A percentile compares a stretch with the other conserved stretches of the same genome.
phyloP scores from a whole-genome alignment of 257 asterid genomes.

The Orobanche coerulescens region DNA sequence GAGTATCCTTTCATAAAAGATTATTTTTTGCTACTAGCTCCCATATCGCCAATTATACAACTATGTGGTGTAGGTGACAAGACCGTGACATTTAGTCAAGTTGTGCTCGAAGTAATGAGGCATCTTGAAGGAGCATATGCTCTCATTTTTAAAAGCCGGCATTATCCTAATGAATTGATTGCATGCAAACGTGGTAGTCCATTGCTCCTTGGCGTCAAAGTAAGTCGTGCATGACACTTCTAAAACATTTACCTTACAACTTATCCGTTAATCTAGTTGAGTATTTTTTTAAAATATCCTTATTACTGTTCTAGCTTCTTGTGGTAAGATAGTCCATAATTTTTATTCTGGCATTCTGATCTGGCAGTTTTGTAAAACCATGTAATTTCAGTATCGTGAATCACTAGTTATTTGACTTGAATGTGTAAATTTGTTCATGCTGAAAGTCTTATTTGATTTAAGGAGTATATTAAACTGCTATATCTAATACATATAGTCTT shows the following conservation, averaged over 20 bases:
- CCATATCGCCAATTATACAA: conserved; percentile 12
- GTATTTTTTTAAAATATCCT: conserved; percentile 10
- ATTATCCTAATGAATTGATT: conserved; percentile 89
- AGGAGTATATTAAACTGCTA: too few relatives aligned
- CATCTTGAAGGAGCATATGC: conserved; percentile 99
- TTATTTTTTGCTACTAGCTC: neutral
- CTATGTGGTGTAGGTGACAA: conserved; percentile 52
- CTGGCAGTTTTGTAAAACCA: neutral
- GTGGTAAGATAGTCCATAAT: neutral
- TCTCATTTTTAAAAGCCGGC: conserved; percentile 83
- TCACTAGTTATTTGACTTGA: neutral
- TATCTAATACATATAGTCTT: neutral
- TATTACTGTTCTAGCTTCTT: neutral
- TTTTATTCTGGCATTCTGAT: neutral
- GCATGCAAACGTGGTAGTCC: conserved; percentile 99
- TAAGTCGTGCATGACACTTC: conserved; percentile 31
- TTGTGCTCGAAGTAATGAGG: conserved; percentile 95
- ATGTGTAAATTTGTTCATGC: too few relatives aligned
- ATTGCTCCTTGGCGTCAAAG: conserved; percentile 94
- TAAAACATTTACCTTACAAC: conserved; percentile 1
- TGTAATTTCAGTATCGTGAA: neutral
- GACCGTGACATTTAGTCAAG: conserved; percentile 82
- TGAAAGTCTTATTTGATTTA: too few relatives aligned
- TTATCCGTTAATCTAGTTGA: neutral
- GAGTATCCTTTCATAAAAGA: neutral